Conservation (phyloP, 192 early-diverging fungal genomes). For the Podila horticola region DNA sequence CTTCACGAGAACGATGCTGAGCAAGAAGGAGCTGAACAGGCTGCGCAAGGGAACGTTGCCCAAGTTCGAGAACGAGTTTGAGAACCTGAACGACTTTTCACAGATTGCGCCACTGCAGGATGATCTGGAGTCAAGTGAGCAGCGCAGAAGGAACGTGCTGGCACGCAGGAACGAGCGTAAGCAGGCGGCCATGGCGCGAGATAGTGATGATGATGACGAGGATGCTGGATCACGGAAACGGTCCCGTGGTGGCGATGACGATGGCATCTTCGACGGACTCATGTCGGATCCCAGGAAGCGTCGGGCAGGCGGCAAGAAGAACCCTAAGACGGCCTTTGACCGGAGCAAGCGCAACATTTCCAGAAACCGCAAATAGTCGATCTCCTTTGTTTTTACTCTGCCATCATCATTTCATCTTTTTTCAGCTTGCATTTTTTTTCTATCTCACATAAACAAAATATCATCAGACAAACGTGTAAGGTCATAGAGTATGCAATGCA, state of each 20-base stretch:
- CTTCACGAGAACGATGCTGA: slow-evolving; percentile 79
- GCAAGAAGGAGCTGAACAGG: slow-evolving; percentile 79
- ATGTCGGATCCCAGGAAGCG: slow-evolving; percentile 27
- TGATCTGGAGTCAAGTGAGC: slow-evolving; percentile 57
- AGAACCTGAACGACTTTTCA: slow-evolving; percentile 69
- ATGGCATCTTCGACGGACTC: slow-evolving; percentile 50
- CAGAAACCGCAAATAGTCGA: slow-evolving; percentile 15
- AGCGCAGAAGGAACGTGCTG: slow-evolving; percentile 58
- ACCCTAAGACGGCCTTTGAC: slow-evolving; percentile 25
- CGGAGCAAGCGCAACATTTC: slow-evolving; percentile 44
- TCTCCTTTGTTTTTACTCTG: no score
- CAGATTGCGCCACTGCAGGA: slow-evolving; percentile 59
- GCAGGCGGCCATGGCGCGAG: slow-evolving; percentile 29
- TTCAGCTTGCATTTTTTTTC: no score
- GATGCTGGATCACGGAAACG: slow-evolving; percentile 22
- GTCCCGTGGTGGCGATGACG: slow-evolving; percentile 12
- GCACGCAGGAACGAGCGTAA: slow-evolving; percentile 53
- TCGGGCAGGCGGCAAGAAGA: slow-evolving; percentile 4
- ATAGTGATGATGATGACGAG: slow-evolving; percentile 43
- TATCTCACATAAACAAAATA: no score
- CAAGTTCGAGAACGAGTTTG: slow-evolving; percentile 87
- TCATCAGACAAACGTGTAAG: no score
- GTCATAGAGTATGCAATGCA: no score
- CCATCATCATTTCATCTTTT: no score
- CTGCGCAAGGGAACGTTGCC: slow-evolving; percentile 64